Base-by-base conservation (phyloP, 805 yeast genomes). In the Nakazawaea anatomiae region DNA sequence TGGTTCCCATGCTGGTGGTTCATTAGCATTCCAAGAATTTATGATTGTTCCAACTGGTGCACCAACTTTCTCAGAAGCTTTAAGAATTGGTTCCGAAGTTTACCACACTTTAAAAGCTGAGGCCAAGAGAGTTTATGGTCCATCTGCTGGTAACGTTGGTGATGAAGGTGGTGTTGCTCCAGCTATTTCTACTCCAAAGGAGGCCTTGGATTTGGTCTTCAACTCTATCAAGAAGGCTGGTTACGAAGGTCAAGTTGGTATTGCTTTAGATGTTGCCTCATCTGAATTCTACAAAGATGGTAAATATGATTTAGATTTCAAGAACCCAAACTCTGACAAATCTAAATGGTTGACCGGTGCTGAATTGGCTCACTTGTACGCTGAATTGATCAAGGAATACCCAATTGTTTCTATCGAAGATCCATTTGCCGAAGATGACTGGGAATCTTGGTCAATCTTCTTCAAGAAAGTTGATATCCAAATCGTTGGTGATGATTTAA, bases 121-220 rank as follows among this genome's bases (percentile, higher is more conserved):
- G 67, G 86, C 98, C 74, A 88, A 89, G 84, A 85, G 89, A 85
- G 80, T 77, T 73, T 94, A 92, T 86, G 99, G 99, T 71, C 86
- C 89, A 70, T 85, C 96, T 58, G 99, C 99, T 67, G 98, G 97
- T 78, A 92, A 92, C 80, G 99, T 92, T 71, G 99, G 99, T 84
- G 99, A 92, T 76, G 99, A 92, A 83, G 99, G 99, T 87, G 99
- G 99, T 85, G 97, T 92, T 80, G 99, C 99, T 67, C 99, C 99
- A 75, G 89, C 90, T 75, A 85, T 94, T 62, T 81, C 86, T 61
- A 82, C 97, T 64, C 92, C 99, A 70, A 88, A 83, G 75, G 98
- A 92, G 83, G 99, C 98, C 65, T 80, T 92, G 61, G 97, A 94
- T 79, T 85, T 92, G 73, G 89, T 92, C 73, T 80, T 82, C 63